These are phyloP conservation scores for Malus sieversii DNA, from an alignment of 306 rosid species.

Conservation along the genomic window DNA sequence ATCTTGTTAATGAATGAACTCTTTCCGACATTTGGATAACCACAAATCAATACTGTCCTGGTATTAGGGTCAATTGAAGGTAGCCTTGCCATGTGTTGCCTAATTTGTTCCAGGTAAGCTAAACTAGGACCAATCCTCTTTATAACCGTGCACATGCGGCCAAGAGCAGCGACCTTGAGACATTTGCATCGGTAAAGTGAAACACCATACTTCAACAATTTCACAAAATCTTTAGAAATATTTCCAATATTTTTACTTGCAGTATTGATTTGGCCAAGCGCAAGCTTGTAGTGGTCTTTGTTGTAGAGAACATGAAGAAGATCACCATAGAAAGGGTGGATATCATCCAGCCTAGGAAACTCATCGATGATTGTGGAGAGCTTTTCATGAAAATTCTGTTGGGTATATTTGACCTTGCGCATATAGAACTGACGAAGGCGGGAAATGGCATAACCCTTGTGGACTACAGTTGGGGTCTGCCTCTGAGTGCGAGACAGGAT, in stretches of 20 bases:
- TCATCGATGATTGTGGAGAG: slow-evolving; percentile 71
- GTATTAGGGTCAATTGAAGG: slow-evolving; percentile 85
- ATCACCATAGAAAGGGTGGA: slow-evolving; percentile 81
- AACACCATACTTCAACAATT: slow-evolving; percentile 73
- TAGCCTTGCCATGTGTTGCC: slow-evolving; percentile 91
- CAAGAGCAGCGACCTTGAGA: slow-evolving; percentile 91
- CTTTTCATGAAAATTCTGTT: slow-evolving; percentile 61
- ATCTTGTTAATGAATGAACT: slow-evolving; percentile 88
- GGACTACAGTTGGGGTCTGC: slow-evolving; percentile 78
- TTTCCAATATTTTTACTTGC: slow-evolving; percentile 77
- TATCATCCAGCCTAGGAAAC: slow-evolving; percentile 72
- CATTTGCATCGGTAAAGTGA: slow-evolving; percentile 75
- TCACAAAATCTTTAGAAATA: slow-evolving; percentile 74
- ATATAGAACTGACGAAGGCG: slow-evolving; percentile 63
- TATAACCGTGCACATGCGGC: slow-evolving; percentile 87
- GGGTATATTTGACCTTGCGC: slow-evolving; percentile 73
- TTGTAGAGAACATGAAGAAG: slow-evolving; percentile 84
- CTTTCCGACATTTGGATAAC: slow-evolving; percentile 91
- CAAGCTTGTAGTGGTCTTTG: slow-evolving; percentile 93
- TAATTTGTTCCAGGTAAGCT: slow-evolving; percentile 80
- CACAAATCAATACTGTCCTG: slow-evolving; percentile 71
- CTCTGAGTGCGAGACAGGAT: slow-evolving; percentile 77
- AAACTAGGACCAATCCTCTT: slow-evolving; percentile 81
- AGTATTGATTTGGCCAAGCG: slow-evolving; percentile 83
- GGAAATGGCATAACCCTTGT: slow-evolving; percentile 64